phyloP scores from a whole-genome alignment of 345 rosid genomes.

The Melaleuca alternifolia region DNA sequence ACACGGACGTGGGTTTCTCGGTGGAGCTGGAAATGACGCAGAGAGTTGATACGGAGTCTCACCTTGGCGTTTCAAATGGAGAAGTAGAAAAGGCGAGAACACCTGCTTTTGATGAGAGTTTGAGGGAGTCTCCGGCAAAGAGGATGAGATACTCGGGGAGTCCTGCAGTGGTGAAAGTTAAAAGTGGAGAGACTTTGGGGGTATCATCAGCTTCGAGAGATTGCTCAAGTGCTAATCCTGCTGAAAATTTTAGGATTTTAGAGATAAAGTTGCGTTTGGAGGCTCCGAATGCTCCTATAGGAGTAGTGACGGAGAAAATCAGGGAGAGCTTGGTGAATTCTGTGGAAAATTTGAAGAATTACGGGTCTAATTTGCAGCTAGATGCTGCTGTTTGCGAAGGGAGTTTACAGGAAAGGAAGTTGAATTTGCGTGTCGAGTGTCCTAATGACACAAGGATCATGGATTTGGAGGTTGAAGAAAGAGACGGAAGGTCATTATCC shows the following conservation, averaged over 20 bases:
- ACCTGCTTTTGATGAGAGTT: background rate
- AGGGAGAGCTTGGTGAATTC: slow-evolving; percentile 8
- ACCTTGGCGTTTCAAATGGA: background rate
- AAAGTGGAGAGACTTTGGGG: background rate
- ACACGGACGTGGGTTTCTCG: slow-evolving; percentile 22
- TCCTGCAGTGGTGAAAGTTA: background rate
- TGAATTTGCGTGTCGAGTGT: background rate
- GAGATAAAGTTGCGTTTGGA: background rate
- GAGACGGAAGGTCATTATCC: background rate
- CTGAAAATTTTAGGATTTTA: background rate
- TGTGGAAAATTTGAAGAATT: slow-evolving; percentile 6
- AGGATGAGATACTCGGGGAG: background rate
- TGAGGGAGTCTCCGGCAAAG: background rate
- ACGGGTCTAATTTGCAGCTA: background rate
- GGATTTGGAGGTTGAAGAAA: slow-evolving; percentile 2
- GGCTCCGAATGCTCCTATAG: background rate
- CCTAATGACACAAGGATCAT: background rate
- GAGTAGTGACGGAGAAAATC: background rate
- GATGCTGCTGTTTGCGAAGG: background rate
- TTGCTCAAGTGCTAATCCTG: background rate
- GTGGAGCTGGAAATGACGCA: slow-evolving; percentile 12
- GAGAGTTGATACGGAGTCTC: slow-evolving; percentile 2
- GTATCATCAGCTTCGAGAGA: background rate
- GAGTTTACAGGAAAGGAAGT: slow-evolving; percentile 6
- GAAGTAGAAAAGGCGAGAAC: background rate